Base-by-base conservation (phyloP, 1,284 basidiomycete genomes). In the Cutaneotrichosporon sp. region DNA sequence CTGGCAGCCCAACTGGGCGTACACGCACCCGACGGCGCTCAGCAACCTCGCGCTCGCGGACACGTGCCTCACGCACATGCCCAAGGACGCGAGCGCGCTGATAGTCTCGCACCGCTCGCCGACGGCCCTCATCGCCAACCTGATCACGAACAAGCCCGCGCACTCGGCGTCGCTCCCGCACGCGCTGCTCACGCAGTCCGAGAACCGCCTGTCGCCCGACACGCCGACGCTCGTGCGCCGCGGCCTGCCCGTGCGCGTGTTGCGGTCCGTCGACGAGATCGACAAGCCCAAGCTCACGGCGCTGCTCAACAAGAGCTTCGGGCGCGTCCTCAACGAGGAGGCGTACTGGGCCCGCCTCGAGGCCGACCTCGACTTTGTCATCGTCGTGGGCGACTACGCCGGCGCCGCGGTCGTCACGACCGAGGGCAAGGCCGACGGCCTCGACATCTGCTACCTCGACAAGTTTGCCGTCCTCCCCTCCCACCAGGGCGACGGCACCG, bases 61-160 rank as follows among this genome's bases (percentile, higher is more conserved):
- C 42, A 89, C 87, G 60, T 99, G 97, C 76, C 85, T 99, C 38
- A 82, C 85, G 1, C 91, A 93, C 81, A 97, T 99, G 91, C 97
- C 97, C 0, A 86, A 89, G 13, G 87, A 90, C 1, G 92, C 95
- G 3, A 95, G 92, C 20, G 95, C 94, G 14, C 84, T 99, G 66
- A 90, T 99, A 84, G 97, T 98, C 55, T 97, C 93, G 14, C 97
- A 99, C 81, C 91, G 95, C 36, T 97, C 94, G 1, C 92, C 95
- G 0, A 92, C 91, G 61, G 92, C 91, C 2, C 86, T 99, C 64
- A 98, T 99, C 70, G 95, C 87, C 49, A 98, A 99, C 78, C 84
- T 99, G 47, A 95, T 99, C 75, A 99, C 97, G 53, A 99, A 99
- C 81, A 97, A 95, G 76, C 97, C 97, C 1, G 94, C 94, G 1